These are phyloP conservation scores for Candida loeiensis DNA, from an alignment of 805 yeast species.

Conservation along the genomic window DNA sequence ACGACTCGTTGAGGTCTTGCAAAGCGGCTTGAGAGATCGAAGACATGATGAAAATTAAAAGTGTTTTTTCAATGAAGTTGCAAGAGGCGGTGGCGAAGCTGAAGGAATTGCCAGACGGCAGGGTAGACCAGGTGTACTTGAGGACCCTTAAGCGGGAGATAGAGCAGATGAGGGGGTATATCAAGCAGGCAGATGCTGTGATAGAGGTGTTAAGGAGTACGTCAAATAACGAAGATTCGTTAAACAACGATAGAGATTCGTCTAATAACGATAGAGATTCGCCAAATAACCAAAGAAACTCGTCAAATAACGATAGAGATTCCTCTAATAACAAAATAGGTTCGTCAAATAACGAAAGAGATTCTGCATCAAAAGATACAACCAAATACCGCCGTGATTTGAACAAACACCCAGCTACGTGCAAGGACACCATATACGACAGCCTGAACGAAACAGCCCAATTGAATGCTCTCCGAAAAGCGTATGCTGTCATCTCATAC, in stretches of 20 bases:
- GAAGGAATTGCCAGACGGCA: slow-evolving; percentile 1
- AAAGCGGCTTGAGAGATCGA: slow-evolving; percentile 33
- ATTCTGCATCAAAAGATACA: no score
- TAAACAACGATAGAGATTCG: no score
- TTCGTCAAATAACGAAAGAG: no score
- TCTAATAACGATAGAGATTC: no score
- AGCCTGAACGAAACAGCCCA: not conserved
- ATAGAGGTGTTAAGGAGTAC: slow-evolving; percentile 5
- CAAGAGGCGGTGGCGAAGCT: slow-evolving; percentile 4
- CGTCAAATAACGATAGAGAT: no score
- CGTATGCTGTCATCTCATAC: slow-evolving; percentile 22
- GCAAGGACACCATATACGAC: no score
- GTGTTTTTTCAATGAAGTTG: slow-evolving; percentile 3
- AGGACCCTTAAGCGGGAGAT: slow-evolving; percentile 19
- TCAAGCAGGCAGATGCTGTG: slow-evolving; percentile 22
- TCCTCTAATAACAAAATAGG: no score
- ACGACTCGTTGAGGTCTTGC: slow-evolving; percentile 53
- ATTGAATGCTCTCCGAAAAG: slow-evolving; percentile 16
- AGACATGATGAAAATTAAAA: slow-evolving; percentile 25
- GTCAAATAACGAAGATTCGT: no score
- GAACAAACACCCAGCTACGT: no score
- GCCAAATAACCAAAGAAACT: no score
- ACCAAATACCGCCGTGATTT: no score
- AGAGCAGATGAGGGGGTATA: slow-evolving; percentile 14
- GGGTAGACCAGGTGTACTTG: slow-evolving; percentile 11